Evolutionary conservation across 139 green algal species (phyloP).

Genomic region (Chlorella sorokiniana): DNA sequence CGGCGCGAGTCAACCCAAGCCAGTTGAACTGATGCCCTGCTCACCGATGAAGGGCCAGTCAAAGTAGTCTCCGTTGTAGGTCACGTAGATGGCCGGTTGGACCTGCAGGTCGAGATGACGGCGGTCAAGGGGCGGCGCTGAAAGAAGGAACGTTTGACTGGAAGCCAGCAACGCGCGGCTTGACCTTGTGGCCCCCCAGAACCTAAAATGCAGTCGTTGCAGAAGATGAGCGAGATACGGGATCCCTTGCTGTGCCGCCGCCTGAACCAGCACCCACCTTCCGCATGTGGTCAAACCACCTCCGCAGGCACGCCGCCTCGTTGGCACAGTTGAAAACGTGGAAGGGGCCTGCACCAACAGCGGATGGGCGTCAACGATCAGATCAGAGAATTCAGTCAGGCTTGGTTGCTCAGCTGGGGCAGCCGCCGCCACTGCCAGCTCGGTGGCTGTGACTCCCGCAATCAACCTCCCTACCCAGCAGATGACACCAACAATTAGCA

Average conservation of each 20-base stretch:
- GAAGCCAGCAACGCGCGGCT: too few species aligned
- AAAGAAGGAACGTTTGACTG: too few species aligned
- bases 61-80: constrained; percentile 99
- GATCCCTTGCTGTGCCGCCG: too few species aligned
- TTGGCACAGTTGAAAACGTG: constrained; percentile 87
- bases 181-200: too few species aligned
- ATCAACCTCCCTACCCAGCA: background rate
- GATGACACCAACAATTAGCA: background rate
- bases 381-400: background rate
- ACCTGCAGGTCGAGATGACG: constrained; percentile 41
- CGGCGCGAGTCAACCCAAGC: background rate
- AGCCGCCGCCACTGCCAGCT: too few species aligned
- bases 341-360: constrained; percentile 78
- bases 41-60: constrained; percentile 95
- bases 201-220: too few species aligned
- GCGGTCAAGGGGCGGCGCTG: too few species aligned
- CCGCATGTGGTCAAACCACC: constrained; percentile 94
- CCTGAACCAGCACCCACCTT: constrained; percentile 52
- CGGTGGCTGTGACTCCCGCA: too few species aligned
- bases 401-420: too few species aligned
- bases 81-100: constrained; percentile 94
- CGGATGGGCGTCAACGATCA: background rate
- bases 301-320: constrained; percentile 79
- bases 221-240: too few species aligned
- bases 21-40: background rate